Conservation (phyloP, 2,329 filamentous ascomycete genomes). For the Gnomoniopsis sp. region DNA sequence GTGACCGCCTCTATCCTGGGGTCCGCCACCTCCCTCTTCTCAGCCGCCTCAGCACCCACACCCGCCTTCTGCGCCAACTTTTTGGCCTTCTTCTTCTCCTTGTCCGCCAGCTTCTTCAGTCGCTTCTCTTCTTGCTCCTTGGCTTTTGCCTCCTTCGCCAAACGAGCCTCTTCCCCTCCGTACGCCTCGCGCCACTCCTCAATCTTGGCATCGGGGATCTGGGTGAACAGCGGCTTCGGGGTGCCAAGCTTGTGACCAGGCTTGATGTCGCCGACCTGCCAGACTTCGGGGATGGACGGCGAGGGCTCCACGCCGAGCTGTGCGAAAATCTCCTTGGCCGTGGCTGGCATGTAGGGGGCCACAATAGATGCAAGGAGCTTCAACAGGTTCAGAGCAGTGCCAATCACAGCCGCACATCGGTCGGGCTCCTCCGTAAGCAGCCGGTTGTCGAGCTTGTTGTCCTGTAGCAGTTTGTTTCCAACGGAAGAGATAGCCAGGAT, state of each 20-base stretch:
- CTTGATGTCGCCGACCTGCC: constrained; percentile 58
- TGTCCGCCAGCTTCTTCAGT: constrained; percentile 46
- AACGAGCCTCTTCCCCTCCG: constrained; percentile 62
- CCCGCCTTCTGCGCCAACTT: constrained; percentile 25
- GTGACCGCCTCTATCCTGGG: constrained; percentile 24
- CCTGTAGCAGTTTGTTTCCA: constrained; percentile 50
- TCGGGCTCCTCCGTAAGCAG: constrained; percentile 51
- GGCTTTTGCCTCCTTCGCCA: constrained; percentile 60
- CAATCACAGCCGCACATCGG: constrained; percentile 59
- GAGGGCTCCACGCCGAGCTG: constrained; percentile 66
- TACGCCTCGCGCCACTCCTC: constrained; percentile 79
- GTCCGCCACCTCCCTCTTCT: constrained; percentile 24
- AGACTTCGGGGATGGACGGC: constrained; percentile 62
- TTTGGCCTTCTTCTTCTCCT: constrained; percentile 45
- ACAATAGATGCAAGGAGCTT: constrained; percentile 77
- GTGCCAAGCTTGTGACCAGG: constrained; percentile 79
- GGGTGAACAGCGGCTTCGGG: constrained; percentile 75
- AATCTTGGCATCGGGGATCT: constrained; percentile 77
- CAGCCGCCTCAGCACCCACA: constrained; percentile 22
- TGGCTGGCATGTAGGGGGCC: constrained; percentile 82
- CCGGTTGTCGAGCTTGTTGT: constrained; percentile 39
- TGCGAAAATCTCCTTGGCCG: constrained; percentile 67
- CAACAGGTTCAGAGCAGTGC: constrained; percentile 78
- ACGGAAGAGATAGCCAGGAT: constrained; percentile 64
- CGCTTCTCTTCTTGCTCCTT: constrained; percentile 50